Base-by-base conservation (phyloP, 495 filamentous ascomycete species). In the Podospora fimiseda region DNA sequence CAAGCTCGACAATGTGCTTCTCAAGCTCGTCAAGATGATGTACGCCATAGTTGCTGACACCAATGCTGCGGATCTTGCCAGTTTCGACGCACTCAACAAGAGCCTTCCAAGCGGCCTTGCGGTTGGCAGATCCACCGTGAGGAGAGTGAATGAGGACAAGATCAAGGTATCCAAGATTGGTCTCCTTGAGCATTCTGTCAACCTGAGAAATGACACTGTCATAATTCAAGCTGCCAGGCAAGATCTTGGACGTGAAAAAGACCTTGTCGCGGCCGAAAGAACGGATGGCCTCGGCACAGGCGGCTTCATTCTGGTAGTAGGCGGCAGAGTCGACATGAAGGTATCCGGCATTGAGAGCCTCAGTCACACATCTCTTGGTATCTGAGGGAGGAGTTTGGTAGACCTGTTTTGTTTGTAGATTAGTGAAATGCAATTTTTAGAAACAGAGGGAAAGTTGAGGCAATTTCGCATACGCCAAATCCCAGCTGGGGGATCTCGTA, bases 401-500 rank as follows among this genome's bases (percentile, higher is more conserved):
- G 27, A 33, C 27, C 27, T 33, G 27, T 11, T n/a, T n/a, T n/a
- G n/a, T n/a, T n/a, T n/a, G n/a, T n/a, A n/a, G n/a, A n/a, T n/a
- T n/a, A n/a, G n/a, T n/a, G n/a, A n/a, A n/a, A n/a, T n/a, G n/a
- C n/a, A n/a, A n/a, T n/a, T n/a, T n/a, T n/a, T n/a, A n/a, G n/a
- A n/a, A n/a, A n/a, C n/a, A n/a, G n/a, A n/a, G n/a, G 11, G 42
- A 39, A 48, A 9, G 9, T n/a, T 59, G 20, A 15, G 15, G 8
- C 3, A 41, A 16, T 15, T 18, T 20, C 19, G 74, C 82, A 62
- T 76, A 86, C 84, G 45, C 86, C 87, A 60, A 82, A 90, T 2
- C 88, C 88, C 36, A 92, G 60, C 9, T 77, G 67, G 0, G 89
- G 89, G 36, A 94, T 89, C 51, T 89, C 81, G 64, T 84, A 84